Evolutionary conservation across 2,329 filamentous ascomycete species (phyloP).

Genomic region (Davidsoniella eucalypti): DNA sequence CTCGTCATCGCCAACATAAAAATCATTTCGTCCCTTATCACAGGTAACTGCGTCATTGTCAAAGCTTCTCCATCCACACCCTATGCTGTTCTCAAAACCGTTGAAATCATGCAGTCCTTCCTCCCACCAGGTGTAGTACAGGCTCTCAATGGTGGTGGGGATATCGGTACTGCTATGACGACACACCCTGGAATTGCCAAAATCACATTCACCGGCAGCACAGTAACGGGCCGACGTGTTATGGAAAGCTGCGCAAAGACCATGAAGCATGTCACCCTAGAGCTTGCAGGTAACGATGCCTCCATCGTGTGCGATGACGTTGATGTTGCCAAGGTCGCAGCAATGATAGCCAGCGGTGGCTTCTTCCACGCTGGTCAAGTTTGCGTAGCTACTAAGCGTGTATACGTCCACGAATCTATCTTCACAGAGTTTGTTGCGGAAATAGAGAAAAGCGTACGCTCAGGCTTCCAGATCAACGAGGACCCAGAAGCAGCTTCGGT

Average conservation of each 20-base stretch:
- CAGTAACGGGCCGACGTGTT: slow-evolving; percentile 42
- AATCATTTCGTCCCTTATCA: slow-evolving; percentile 37
- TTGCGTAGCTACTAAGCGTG: slow-evolving; percentile 31
- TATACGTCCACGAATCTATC: slow-evolving; percentile 44
- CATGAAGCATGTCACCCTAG: slow-evolving; percentile 43
- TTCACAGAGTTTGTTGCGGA: slow-evolving; percentile 33
- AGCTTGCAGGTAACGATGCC: slow-evolving; percentile 45
- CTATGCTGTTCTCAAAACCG: slow-evolving; percentile 41
- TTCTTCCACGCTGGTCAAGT: slow-evolving; percentile 38
- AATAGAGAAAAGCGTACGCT: slow-evolving; percentile 18
- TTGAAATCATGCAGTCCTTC: slow-evolving; percentile 38
- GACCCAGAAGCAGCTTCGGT: slow-evolving; percentile 24
- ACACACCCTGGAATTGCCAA: slow-evolving; percentile 43
- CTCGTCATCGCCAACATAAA: slow-evolving; percentile 36
- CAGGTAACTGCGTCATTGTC: slow-evolving; percentile 38
- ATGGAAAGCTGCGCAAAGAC: slow-evolving; percentile 38
- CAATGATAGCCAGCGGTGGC: slow-evolving; percentile 29
- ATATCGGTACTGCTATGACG: slow-evolving; percentile 41
- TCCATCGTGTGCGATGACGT: slow-evolving; percentile 43
- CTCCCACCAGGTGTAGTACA: slow-evolving; percentile 49
- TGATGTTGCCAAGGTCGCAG: slow-evolving; percentile 25
- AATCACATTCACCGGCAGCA: slow-evolving; percentile 48
- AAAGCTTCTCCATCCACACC: slow-evolving; percentile 44
- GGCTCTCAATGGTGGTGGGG: slow-evolving; percentile 41
- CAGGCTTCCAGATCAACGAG: slow-evolving; percentile 17